Base-by-base conservation (phyloP, 805 yeast species). In the Nakazawaea wickerhamii region DNA sequence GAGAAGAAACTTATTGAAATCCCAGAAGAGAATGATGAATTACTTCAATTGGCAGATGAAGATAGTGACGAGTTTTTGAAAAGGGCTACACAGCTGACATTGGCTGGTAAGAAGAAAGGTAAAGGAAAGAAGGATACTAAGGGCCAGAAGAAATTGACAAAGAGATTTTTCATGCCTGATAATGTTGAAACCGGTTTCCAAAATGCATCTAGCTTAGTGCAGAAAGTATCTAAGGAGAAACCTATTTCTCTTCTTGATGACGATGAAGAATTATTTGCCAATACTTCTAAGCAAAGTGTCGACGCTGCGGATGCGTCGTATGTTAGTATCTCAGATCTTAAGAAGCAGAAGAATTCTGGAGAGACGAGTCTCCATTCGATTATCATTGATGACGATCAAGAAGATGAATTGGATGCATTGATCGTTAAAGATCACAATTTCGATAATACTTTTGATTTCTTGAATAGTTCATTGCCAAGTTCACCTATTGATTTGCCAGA, bases 81-180 rank as follows among this genome's bases (percentile, higher is more conserved):
- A 41, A 66, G 77, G 44, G 90, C 90, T 0, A 79, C 87, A 1
- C 79, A 75, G 50, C 71, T 78, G 40, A 81, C 81, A 77, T n/a
- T n/a, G n/a, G 59, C 69, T 18, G 73, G 70, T 1, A 64, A 66
- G 30, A 50, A 55, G 46, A 41, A 46, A 46, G 51, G 45, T 42
- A 40, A 41, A 26, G 49, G 47, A 44, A 59, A 36, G 38, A 46
- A 3, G 53, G 31, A 22, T 38, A 9, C 38, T 41, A 38, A 41
- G 40, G n/a, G n/a, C n/a, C 46, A 37, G n/a, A 42, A 27, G 32
- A 40, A 57, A 36, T 26, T 39, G 1, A 44, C 52, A 18, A 75
- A 81, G 55, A 63, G 60, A 35, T 84, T 84, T 48, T 79, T 78
- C 57, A 79, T 84, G 86, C 93, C 93, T 0, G 84, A 80, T 49